Conservation (phyloP, 2,329 filamentous ascomycete species). For the Teratosphaeria destructans region DNA sequence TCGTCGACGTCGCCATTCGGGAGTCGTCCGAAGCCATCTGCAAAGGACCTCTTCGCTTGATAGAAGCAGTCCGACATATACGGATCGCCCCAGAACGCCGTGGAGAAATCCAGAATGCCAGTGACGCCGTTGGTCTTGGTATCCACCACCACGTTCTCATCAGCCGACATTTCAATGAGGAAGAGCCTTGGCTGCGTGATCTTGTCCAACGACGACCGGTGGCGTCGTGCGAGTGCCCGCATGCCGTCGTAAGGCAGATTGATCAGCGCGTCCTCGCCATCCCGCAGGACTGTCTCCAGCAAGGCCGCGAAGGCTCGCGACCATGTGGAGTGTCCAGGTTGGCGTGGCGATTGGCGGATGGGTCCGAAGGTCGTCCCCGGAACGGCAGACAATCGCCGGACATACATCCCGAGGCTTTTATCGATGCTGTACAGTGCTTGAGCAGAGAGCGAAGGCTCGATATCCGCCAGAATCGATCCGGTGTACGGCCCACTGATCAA, state of each 20-base stretch:
- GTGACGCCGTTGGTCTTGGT: slow-evolving; percentile 37
- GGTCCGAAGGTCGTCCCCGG: slow-evolving; percentile 41
- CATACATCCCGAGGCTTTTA: slow-evolving; percentile 29
- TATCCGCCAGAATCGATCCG: slow-evolving; percentile 17
- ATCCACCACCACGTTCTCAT: slow-evolving; percentile 43
- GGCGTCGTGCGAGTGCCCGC: slow-evolving; percentile 37
- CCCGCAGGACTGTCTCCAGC: slow-evolving; percentile 44
- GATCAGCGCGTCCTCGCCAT: slow-evolving; percentile 49
- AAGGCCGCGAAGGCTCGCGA: slow-evolving; percentile 41
- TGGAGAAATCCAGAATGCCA: slow-evolving; percentile 44
- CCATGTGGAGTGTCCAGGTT: slow-evolving; percentile 39
- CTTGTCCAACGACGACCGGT: slow-evolving; percentile 38
- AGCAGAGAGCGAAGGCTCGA: slow-evolving; percentile 23
- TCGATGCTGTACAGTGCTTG: slow-evolving; percentile 30
- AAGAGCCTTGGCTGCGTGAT: slow-evolving; percentile 43
- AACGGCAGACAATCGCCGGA: slow-evolving; percentile 35
- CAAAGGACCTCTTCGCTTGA: slow-evolving; percentile 30
- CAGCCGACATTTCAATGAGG: slow-evolving; percentile 37
- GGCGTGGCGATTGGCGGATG: slow-evolving; percentile 18
- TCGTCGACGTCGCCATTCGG: slow-evolving; percentile 23
- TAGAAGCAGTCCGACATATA: slow-evolving; percentile 43
- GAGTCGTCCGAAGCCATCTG: slow-evolving; percentile 32
- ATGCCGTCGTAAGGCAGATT: slow-evolving; percentile 47
- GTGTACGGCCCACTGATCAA: slow-evolving; percentile 20
- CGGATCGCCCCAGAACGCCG: slow-evolving; percentile 47